A percentile compares a stretch with the other conserved stretches of the same genome.
These are phyloP conservation scores for Aspergillus oerlinghausenensis DNA, from an alignment of 2,329 filamentous ascomycete species.

Conservation along the genomic window DNA sequence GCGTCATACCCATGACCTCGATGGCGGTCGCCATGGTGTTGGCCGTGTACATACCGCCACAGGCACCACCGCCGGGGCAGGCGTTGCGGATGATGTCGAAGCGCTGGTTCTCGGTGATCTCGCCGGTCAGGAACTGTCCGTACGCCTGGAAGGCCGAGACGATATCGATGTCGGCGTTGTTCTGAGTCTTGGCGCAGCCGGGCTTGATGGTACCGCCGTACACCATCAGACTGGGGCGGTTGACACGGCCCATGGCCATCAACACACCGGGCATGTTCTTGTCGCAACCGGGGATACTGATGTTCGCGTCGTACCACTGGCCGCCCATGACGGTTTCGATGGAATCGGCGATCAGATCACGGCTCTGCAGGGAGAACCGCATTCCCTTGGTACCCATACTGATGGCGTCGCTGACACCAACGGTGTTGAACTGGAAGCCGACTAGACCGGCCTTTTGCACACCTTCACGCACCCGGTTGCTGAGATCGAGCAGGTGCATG, in stretches of 20 bases:
- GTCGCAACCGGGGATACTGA: constrained; percentile 95
- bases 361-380: constrained; percentile 89
- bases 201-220: constrained; percentile 94
- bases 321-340: constrained; percentile 99
- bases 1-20: constrained; percentile 69
- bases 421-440: constrained; percentile 98
- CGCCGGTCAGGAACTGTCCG: constrained; percentile 85
- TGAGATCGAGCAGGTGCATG: constrained; percentile 94
- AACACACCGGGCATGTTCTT: constrained; percentile 98
- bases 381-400: constrained; percentile 98
- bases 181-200: constrained; percentile 72
- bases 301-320: constrained; percentile 97
- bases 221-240: constrained; percentile 93
- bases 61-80: constrained; percentile 78
- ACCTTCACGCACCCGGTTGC: constrained; percentile 68
- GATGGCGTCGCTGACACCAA: constrained; percentile 95
- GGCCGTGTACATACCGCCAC: constrained; percentile 80
- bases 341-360: constrained; percentile 95
- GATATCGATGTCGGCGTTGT: constrained; percentile 77
- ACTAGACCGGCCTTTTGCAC: constrained; percentile 73
- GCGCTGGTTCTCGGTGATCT: constrained; percentile 85
- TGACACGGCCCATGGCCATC: constrained; percentile 91
- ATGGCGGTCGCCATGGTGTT: constrained; percentile 74
- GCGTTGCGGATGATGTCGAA: constrained; percentile 94
- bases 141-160: constrained; percentile 98